Percentiles rank a stretch among this genome's conserved stretches.
Conservation (phyloP, 352 stramenopile species). For the Aphanomyces invadans region DNA sequence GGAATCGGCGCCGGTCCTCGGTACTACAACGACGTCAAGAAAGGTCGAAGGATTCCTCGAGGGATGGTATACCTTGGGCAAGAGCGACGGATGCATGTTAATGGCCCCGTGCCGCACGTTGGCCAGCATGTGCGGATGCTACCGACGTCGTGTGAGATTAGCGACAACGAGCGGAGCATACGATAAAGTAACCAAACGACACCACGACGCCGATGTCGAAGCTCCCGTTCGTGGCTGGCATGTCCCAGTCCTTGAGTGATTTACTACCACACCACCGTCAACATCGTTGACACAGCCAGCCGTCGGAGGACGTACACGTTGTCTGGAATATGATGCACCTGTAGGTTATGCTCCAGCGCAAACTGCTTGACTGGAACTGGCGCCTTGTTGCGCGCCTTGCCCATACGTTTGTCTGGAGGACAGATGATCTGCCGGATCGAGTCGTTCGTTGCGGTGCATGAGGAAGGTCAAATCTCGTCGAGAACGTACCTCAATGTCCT, state of each 20-base stretch:
- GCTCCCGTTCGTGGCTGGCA: slow-evolving; percentile 30
- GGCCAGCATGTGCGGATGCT: slow-evolving; percentile 69
- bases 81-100: slow-evolving; percentile 83
- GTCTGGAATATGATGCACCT: slow-evolving; percentile 54
- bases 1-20: slow-evolving; percentile 79
- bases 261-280: slow-evolving; percentile 33
- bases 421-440: slow-evolving; percentile 69
- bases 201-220: slow-evolving; percentile 84
- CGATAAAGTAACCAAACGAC: slow-evolving; percentile 84
- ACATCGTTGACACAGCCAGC: background rate
- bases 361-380: slow-evolving; percentile 74
- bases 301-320: slow-evolving; percentile 36
- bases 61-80: slow-evolving; percentile 48
- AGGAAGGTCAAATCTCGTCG: background rate
- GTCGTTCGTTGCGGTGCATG: background rate
- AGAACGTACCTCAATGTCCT: slow-evolving; percentile 22
- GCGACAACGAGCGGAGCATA: too few relatives aligned
- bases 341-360: slow-evolving; percentile 47
- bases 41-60: background rate
- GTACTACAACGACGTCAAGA: slow-evolving; percentile 36
- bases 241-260: slow-evolving; percentile 66
- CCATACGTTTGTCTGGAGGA: slow-evolving; percentile 71
- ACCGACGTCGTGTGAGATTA: slow-evolving; percentile 6
- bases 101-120: slow-evolving; percentile 62
- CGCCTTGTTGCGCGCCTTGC: slow-evolving; percentile 43